A percentile compares a stretch with the other conserved stretches of the same genome.
phyloP scores from a whole-genome alignment of 2,329 filamentous ascomycete species.

The Rhinocladiella mackenziei region DNA sequence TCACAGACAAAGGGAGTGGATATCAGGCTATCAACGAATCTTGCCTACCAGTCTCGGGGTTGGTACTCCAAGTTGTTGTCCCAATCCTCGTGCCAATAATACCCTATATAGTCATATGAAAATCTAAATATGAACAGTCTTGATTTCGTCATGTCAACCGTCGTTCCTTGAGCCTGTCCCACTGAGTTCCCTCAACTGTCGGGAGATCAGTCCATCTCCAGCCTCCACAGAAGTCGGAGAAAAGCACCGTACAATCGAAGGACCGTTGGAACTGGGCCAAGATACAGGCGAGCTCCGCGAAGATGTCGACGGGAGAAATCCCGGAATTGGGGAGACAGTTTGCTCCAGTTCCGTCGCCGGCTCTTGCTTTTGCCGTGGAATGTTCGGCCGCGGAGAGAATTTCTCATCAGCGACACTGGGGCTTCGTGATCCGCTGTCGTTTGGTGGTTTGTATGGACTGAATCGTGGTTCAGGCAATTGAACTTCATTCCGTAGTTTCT shows the following conservation, averaged over 20 bases:
- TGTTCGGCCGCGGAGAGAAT: constrained; percentile 46
- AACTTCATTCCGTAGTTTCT: constrained; percentile 84
- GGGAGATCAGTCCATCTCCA: constrained; percentile 26
- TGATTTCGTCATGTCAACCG: no score
- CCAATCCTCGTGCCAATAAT: not conserved
- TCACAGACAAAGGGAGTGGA: no score
- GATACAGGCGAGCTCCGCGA: constrained; percentile 26
- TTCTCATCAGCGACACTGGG: constrained; percentile 56
- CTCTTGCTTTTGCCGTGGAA: not conserved
- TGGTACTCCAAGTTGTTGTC: not conserved
- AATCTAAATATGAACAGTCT: no score
- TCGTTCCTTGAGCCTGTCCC: constrained; percentile 2
- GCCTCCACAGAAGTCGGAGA: constrained; percentile 23
- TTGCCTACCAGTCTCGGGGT: no score
- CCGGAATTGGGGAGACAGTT: constrained; percentile 20
- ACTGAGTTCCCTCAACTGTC: constrained; percentile 25
- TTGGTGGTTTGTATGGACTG: constrained; percentile 70
- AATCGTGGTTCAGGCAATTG: constrained; percentile 85
- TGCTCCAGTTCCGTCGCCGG: not conserved
- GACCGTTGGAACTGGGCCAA: constrained; percentile 12
- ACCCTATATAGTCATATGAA: no score
- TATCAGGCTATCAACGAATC: no score
- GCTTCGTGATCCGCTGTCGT: constrained; percentile 51
- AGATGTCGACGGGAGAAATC: constrained; percentile 25
- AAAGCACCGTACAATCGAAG: constrained; percentile 14